These are phyloP conservation scores for Erysimum pusillum DNA, from an alignment of 441 rosid species.

Conservation along the genomic window DNA sequence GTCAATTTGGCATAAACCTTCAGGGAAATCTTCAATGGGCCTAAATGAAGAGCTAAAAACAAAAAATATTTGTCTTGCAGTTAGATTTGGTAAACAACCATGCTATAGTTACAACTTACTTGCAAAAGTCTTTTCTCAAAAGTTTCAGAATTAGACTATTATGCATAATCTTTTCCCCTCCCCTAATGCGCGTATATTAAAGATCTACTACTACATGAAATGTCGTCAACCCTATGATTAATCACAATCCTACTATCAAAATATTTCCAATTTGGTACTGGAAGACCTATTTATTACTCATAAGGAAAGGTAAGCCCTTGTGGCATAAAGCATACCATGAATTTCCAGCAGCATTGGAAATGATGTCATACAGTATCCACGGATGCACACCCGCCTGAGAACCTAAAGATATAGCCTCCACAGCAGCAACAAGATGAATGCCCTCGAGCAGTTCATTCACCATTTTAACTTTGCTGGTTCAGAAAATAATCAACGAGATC, in stretches of 20 bases:
- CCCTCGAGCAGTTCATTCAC: constrained; percentile 89
- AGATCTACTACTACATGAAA: constrained; percentile 31
- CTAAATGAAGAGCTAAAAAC: constrained; percentile 1
- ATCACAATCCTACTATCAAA: background rate
- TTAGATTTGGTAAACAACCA: constrained; percentile 11
- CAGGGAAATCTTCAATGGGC: constrained; percentile 2
- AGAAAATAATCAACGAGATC: constrained; percentile 15
- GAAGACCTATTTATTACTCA: constrained; percentile 4
- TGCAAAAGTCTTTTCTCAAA: constrained; percentile 21
- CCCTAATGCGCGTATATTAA: constrained; percentile 4
- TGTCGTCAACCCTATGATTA: constrained; percentile 10
- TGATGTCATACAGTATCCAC: constrained; percentile 90
- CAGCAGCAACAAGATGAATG: constrained; percentile 86
- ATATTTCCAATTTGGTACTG: constrained; percentile 1
- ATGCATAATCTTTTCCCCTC: background rate
- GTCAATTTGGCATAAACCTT: constrained; percentile 18
- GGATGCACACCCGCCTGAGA: constrained; percentile 84
- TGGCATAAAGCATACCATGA: constrained; percentile 68
- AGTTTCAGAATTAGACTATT: constrained; percentile 18
- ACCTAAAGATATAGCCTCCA: constrained; percentile 91
- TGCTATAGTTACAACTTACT: constrained; percentile 9
- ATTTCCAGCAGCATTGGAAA: constrained; percentile 98
- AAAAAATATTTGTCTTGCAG: background rate
- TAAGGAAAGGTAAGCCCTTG: constrained; percentile 14
- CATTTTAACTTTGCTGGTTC: constrained; percentile 78